Evolutionary conservation across 1,139 yeast species (phyloP), one percentile per base, ranked within the genome.

Genomic region (Starmera stellimalicola): DNA sequence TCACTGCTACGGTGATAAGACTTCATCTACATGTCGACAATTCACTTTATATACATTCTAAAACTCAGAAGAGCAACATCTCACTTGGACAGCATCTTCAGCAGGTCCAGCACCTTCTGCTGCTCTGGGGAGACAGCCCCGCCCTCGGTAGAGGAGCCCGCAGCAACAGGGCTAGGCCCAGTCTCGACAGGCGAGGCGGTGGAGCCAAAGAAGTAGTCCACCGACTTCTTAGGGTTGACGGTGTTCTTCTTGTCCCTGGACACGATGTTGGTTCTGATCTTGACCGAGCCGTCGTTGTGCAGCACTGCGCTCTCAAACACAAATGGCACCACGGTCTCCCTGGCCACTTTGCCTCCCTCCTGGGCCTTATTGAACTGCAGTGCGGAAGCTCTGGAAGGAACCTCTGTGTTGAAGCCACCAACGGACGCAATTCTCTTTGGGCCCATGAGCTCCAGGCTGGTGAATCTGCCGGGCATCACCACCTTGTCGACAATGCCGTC

Each of bases 391-490:
- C 9, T 28, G 14, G 16, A 32, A 16, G 47, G 45, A 2, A 49
- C 48, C 52, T 62, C 44, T 3, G 58, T 76, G 29, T 78, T 65
- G 44, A 82, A 80, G n/a, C 94, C 94, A 49, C 82, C 93, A 43
- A 80, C 65, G 7, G 84, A 88, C 19, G 77, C 78, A 33, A 65
- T 68, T 38, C 69, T 63, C 18, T 43, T 40, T 5, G 36, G 27
- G n/a, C 54, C 45, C 26, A 52, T 55, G 18, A 53, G 58, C 33
- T 63, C 68, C 27, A 80, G 62, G 12, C 24, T 22, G 24, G 24
- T 22, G 30, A 73, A 60, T 62, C 95, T 76, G 40, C 93, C 95
- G 12, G 82, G 81, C 11, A 75, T 77, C 25, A 78, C 63, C 37
- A 64, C 63, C 24, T 73, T 73, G 37, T 72, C 65, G 35, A 68